Percentiles rank a stretch among this genome's conserved stretches.
phyloP scores from a whole-genome alignment of 2,329 filamentous ascomycete genomes.

The Nigrograna mackinnonii region DNA sequence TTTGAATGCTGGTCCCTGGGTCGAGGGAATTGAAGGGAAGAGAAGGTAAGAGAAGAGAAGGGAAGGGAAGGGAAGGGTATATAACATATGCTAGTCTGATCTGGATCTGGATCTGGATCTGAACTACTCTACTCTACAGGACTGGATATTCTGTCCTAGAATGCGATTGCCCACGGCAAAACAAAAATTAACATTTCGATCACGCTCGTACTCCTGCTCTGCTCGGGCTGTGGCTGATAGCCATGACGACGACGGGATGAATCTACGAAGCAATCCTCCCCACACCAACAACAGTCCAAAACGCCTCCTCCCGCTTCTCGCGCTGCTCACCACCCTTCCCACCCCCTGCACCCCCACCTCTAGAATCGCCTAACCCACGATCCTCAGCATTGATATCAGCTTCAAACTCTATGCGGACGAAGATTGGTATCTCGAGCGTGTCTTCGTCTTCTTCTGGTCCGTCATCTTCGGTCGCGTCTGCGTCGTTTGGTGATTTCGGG shows the following conservation, averaged over 20 bases:
- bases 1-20: neutral
- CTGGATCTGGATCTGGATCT: no score
- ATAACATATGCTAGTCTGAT: neutral
- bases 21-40: neutral
- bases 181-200: no score
- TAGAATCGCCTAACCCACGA: conserved; percentile 36
- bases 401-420: conserved; percentile 92
- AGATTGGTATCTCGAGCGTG: conserved; percentile 87
- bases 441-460: conserved; percentile 59
- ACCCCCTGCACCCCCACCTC: conserved; percentile 48
- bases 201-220: no score
- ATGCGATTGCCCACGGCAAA: no score
- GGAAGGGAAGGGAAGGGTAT: neutral
- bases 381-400: conserved; percentile 65
- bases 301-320: conserved; percentile 85
- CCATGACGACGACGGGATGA: no score
- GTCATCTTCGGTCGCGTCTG: conserved; percentile 24
- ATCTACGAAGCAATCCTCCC: conserved; percentile 79
- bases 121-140: no score
- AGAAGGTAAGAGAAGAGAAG: neutral
- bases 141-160: no score
- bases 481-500: conserved; percentile 13
- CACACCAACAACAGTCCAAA: conserved; percentile 92
- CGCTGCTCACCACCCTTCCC: conserved; percentile 65
- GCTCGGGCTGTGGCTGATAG: no score